Percentiles rank a stretch among this genome's conserved stretches.
These are phyloP conservation scores for Metschnikowia colocasiae DNA, from an alignment of 805 yeast genomes.

Conservation along the genomic window DNA sequence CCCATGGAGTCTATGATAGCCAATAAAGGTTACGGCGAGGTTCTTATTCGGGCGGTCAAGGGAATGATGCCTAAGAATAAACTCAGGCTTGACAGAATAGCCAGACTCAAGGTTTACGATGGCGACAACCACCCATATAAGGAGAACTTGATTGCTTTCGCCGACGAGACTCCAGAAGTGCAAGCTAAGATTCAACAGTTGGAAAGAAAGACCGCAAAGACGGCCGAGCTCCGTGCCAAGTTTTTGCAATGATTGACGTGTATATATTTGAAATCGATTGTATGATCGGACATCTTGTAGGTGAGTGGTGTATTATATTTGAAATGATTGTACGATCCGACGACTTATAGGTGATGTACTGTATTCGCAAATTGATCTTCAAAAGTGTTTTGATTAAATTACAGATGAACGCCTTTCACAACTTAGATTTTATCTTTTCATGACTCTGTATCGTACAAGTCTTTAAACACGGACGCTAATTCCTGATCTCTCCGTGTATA, in stretches of 20 bases:
- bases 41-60: conserved; percentile 81
- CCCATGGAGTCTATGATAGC: conserved; percentile 75
- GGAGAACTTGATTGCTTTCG: conserved; percentile 78
- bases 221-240: conserved; percentile 33
- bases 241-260: conserved; percentile 17
- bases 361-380: background rate
- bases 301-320: conserved; percentile 1
- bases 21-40: conserved; percentile 85
- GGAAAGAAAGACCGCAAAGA: conserved; percentile 30
- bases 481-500: conserved; percentile 89
- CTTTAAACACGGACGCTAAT: conserved; percentile 36
- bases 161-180: conserved; percentile 65
- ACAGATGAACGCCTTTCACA: background rate
- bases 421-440: background rate
- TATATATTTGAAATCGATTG: conserved; percentile 4
- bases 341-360: background rate
- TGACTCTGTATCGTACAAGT: conserved; percentile 2
- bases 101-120: conserved; percentile 81
- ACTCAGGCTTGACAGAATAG: conserved; percentile 72
- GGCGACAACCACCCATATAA: conserved; percentile 86
- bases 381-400: background rate
- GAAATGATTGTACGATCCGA: background rate
- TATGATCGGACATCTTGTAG: background rate
- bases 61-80: conserved; percentile 96
- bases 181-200: conserved; percentile 40